Evolutionary conservation across 1,284 basidiomycete genomes (phyloP).

Genomic region (Somion occarium): DNA sequence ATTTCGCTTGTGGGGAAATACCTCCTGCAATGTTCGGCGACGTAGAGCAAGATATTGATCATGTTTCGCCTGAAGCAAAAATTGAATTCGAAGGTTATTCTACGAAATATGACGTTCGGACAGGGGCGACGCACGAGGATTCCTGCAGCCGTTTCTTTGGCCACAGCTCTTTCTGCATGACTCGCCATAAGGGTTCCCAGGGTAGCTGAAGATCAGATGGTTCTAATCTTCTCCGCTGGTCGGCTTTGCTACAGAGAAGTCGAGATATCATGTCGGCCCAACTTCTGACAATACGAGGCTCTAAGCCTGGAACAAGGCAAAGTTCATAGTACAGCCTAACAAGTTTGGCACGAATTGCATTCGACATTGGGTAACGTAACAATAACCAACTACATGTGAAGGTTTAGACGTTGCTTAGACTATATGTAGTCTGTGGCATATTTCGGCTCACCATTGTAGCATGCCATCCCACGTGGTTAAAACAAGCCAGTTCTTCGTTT

Average conservation of each 20-base stretch:
- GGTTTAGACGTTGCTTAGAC: too few relatives aligned
- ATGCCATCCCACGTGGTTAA: constrained; percentile 69
- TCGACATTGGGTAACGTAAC: constrained; percentile 78
- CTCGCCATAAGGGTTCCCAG: constrained; percentile 73
- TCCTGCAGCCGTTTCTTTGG: constrained; percentile 60
- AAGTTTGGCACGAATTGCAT: constrained; percentile 70
- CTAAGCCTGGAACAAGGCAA: constrained; percentile 69
- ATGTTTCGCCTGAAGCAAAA: constrained; percentile 48
- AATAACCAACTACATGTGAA: constrained; percentile 62
- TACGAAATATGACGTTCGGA: neutral
- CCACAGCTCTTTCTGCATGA: constrained; percentile 70
- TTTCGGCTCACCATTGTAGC: constrained; percentile 61
- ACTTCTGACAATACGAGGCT: constrained; percentile 62
- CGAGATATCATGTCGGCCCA: constrained; percentile 74
- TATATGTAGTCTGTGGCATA: neutral
- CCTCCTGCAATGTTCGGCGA: constrained; percentile 66
- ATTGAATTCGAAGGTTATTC: neutral
- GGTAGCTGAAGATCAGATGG: constrained; percentile 65
- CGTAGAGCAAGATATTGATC: constrained; percentile 64
- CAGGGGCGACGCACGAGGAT: constrained; percentile 38
- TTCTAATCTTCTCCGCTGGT: constrained; percentile 60
- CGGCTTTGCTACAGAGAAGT: constrained; percentile 62
- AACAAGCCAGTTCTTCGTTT: constrained; percentile 72
- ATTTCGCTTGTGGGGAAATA: constrained; percentile 70
- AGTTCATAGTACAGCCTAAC: constrained; percentile 81